These are phyloP conservation scores for Mortierella sp. DNA, from an alignment of 371 early-diverging fungal species.

Conservation along the genomic window DNA sequence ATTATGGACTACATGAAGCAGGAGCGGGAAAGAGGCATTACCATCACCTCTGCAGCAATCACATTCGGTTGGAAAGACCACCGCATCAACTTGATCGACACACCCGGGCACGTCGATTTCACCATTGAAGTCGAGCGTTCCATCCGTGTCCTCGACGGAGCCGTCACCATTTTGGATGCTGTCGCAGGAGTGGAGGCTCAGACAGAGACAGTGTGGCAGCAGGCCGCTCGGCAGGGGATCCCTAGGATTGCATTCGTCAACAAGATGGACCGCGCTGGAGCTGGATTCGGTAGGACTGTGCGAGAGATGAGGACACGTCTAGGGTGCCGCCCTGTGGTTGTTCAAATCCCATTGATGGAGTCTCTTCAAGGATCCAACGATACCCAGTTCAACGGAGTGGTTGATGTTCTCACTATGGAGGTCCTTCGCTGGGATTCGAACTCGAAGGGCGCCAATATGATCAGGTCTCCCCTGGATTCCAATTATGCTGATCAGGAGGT, in stretches of 20 bases:
- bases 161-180: slow-evolving; percentile 92
- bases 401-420: slow-evolving; percentile 88
- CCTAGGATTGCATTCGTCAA: slow-evolving; percentile 94
- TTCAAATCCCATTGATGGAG: slow-evolving; percentile 81
- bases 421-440: slow-evolving; percentile 73
- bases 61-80: slow-evolving; percentile 92
- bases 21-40: slow-evolving; percentile 96
- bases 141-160: slow-evolving; percentile 94
- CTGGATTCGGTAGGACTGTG: slow-evolving; percentile 76
- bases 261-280: slow-evolving; percentile 94
- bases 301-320: slow-evolving; percentile 76
- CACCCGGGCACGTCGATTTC: slow-evolving; percentile 98
- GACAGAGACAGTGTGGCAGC: slow-evolving; percentile 95
- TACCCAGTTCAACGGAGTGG: slow-evolving; percentile 68
- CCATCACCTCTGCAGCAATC: slow-evolving; percentile 95
- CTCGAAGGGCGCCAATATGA: slow-evolving; percentile 67
- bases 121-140: slow-evolving; percentile 96
- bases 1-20: slow-evolving; percentile 94
- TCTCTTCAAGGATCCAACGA: slow-evolving; percentile 47
- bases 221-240: slow-evolving; percentile 87
- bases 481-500: slow-evolving; percentile 38
- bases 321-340: slow-evolving; percentile 76
- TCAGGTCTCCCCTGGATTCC: slow-evolving; percentile 45
- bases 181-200: slow-evolving; percentile 98
- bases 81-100: slow-evolving; percentile 94